Conservation (phyloP, 257 asterid genomes). For the Mitragyna speciosa region DNA sequence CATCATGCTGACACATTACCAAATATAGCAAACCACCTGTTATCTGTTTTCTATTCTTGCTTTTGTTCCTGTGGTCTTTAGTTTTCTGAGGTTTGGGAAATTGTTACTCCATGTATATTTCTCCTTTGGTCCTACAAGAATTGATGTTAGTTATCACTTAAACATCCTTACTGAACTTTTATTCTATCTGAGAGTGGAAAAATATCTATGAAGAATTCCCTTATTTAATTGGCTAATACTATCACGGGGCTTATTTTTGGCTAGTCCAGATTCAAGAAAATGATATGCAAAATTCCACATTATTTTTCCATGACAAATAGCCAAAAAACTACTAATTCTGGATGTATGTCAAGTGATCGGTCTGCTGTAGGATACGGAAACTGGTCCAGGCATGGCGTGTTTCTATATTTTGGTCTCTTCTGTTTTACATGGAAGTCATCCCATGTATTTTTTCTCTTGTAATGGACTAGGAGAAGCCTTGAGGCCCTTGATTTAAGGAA, state of each 20-base stretch:
- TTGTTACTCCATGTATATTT: not conserved
- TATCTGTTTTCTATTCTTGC: not conserved
- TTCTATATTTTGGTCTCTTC: not conserved
- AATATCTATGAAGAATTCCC: no score
- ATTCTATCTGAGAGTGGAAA: no score
- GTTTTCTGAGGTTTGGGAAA: not conserved
- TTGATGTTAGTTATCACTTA: not conserved
- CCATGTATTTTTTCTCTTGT: not conserved
- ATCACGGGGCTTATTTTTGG: not conserved
- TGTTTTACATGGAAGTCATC: not conserved
- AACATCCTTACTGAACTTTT: not conserved
- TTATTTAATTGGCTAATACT: not conserved
- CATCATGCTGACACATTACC: not conserved
- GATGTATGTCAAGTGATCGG: not conserved
- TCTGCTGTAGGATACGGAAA: not conserved
- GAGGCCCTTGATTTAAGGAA: not conserved
- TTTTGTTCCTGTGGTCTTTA: not conserved
- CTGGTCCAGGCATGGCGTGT: not conserved
- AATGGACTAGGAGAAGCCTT: not conserved
- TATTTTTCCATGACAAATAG: not conserved
- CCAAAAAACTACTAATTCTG: not conserved
- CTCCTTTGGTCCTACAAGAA: not conserved
- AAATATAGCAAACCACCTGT: not conserved
- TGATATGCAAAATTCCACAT: not conserved
- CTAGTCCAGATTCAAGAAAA: not conserved